Evolutionary conservation across 208 protist genomes (phyloP).

Genomic region (Acanthamoeba castellanii): DNA sequence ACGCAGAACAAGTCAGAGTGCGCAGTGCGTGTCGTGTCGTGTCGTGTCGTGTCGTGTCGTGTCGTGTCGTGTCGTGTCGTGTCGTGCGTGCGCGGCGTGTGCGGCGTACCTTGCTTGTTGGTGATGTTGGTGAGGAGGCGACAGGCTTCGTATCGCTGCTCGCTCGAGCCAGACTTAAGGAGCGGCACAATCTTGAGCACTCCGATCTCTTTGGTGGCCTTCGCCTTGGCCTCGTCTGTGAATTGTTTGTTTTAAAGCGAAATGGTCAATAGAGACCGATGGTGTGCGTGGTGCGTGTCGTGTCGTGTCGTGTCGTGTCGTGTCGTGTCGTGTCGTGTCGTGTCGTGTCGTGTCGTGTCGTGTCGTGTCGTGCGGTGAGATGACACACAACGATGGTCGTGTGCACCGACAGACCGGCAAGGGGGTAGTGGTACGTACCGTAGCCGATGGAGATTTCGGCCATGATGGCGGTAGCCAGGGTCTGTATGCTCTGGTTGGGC

Average conservation of each 20-base stretch:
- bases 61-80: no score
- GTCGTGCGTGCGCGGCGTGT: not conserved
- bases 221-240: constrained; percentile 1
- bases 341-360: no score
- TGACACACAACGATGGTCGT: no score
- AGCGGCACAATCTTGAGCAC: not conserved
- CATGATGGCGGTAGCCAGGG: constrained; percentile 31
- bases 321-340: no score
- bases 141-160: not conserved
- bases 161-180: not conserved
- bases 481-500: not conserved
- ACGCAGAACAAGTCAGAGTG: not conserved
- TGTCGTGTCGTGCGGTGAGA: no score
- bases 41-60: no score
- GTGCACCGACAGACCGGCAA: no score
- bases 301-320: no score
- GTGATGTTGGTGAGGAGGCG: constrained; percentile 13
- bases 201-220: not conserved
- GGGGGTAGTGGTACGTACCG: no score
- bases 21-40: not conserved
- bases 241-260: no score
- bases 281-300: not conserved
- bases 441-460: constrained; percentile 22
- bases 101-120: not conserved
- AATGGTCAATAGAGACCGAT: no score